phyloP scores from a whole-genome alignment of 2,329 filamentous ascomycete genomes.

The Cercospora sp. region DNA sequence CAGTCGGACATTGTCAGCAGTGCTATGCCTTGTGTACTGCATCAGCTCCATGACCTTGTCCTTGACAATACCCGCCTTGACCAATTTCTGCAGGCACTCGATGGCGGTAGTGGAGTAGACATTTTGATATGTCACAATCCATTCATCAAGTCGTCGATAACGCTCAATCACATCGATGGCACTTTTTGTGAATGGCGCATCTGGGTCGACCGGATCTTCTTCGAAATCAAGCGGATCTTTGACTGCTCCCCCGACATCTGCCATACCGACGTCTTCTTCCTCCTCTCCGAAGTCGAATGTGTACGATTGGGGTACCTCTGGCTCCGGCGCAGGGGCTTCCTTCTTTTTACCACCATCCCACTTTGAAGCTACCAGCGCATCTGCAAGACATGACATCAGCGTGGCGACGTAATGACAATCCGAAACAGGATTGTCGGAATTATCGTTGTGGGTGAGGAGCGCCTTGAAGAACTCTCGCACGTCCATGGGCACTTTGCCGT shows the following conservation, averaged over 20 bases:
- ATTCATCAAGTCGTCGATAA: conserved; percentile 65
- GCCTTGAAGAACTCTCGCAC: conserved; percentile 85
- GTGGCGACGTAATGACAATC: conserved; percentile 86
- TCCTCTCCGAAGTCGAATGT: conserved; percentile 47
- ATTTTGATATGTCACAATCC: conserved; percentile 66
- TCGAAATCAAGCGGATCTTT: conserved; percentile 42
- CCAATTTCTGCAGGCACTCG: conserved; percentile 59
- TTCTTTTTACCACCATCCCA: conserved; percentile 15
- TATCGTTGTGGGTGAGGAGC: conserved; percentile 90
- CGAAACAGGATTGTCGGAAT: conserved; percentile 81
- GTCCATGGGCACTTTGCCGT: conserved; percentile 74
- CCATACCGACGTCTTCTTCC: conserved; percentile 49
- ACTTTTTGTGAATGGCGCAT: conserved; percentile 57
- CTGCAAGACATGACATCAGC: conserved; percentile 66
- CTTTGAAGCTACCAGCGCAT: conserved; percentile 52
- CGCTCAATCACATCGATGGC: conserved; percentile 63
- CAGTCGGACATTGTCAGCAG: conserved; percentile 61
- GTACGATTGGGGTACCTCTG: conserved; percentile 29
- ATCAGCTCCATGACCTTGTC: conserved; percentile 59
- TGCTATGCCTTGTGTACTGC: conserved; percentile 61
- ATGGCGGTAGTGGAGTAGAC: conserved; percentile 63
- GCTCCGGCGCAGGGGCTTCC: conserved; percentile 23
- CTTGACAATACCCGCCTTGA: conserved; percentile 55
- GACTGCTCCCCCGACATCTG: conserved; percentile 36
- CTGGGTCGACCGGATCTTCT: conserved; percentile 45